phyloP scores from a whole-genome alignment of 2,329 filamentous ascomycete species.

The Diaporthe sp. region DNA sequence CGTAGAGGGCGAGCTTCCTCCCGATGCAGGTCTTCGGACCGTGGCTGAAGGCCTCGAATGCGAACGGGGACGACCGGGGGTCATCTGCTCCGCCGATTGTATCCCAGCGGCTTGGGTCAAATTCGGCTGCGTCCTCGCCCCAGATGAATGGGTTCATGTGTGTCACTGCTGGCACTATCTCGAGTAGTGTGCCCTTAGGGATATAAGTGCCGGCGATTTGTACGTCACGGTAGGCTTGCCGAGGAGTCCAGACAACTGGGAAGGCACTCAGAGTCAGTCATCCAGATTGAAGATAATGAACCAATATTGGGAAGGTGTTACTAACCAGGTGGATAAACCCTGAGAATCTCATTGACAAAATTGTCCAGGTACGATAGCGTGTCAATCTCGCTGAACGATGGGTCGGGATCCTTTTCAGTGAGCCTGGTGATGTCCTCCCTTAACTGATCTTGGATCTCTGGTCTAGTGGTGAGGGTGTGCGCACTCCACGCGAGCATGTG shows the following conservation, averaged over 20 bases:
- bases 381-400: background rate
- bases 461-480: background rate
- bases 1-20: slow-evolving; percentile 50
- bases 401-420: background rate
- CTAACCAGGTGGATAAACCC: background rate
- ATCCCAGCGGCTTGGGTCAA: slow-evolving; percentile 44
- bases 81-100: background rate
- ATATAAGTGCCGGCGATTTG: background rate
- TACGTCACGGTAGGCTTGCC: background rate
- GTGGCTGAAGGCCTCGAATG: slow-evolving; percentile 42
- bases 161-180: slow-evolving; percentile 40
- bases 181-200: background rate
- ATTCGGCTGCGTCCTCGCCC: slow-evolving; percentile 43
- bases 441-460: background rate
- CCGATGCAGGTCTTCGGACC: slow-evolving; percentile 55
- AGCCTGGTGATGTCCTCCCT: background rate
- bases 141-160: slow-evolving; percentile 43
- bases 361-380: background rate
- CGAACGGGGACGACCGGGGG: background rate
- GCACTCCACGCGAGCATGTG: background rate
- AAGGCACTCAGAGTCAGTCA: background rate
- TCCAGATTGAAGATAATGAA: background rate
- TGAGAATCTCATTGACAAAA: background rate
- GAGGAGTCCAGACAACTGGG: background rate
- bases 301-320: background rate